Evolutionary conservation across 129 eudicot genomes (phyloP).

Genomic region (Tagetes patula): DNA sequence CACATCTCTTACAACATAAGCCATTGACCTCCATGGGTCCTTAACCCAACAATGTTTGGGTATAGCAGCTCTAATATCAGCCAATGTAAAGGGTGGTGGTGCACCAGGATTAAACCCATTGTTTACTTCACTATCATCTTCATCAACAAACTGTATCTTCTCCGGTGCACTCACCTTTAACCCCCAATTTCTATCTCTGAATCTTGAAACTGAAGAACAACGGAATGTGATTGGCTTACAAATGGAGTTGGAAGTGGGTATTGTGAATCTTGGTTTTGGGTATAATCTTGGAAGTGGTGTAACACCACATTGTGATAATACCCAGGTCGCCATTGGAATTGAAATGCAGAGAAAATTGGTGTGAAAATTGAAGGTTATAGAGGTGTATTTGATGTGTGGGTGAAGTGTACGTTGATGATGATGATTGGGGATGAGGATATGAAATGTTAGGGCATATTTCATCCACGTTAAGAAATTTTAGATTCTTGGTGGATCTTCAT

Average conservation of each 20-base stretch:
- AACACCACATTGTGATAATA: slow-evolving; percentile 63
- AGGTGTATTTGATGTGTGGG: slow-evolving; percentile 11
- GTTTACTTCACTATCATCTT: slow-evolving; percentile 28
- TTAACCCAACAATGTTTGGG: slow-evolving; percentile 95
- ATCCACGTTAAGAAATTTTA: slow-evolving; percentile 32
- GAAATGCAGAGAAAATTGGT: slow-evolving; percentile 26
- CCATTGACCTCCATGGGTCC: slow-evolving; percentile 85
- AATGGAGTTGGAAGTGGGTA: slow-evolving; percentile 17
- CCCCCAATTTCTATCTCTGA: slow-evolving; percentile 44
- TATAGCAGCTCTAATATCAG: slow-evolving; percentile 68
- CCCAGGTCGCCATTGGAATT: slow-evolving; percentile 57
- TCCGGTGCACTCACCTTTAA: slow-evolving; percentile 68
- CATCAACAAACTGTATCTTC: slow-evolving; percentile 30
- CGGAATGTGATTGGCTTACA: slow-evolving; percentile 27
- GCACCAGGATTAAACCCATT: slow-evolving; percentile 65
- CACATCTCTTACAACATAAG: slow-evolving; percentile 83
- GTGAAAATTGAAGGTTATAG: slow-evolving; percentile 14
- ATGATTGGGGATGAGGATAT: slow-evolving; percentile 30
- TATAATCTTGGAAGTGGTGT: slow-evolving; percentile 50
- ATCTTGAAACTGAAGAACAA: slow-evolving; percentile 22
- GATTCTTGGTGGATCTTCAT: slow-evolving; percentile 14
- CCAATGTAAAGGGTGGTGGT: slow-evolving; percentile 75
- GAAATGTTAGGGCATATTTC: slow-evolving; percentile 42
- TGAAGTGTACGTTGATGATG: background rate
- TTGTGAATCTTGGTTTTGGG: slow-evolving; percentile 47